Base-by-base conservation (phyloP, 2,329 filamentous ascomycete species). In the Grosmannia serpens region DNA sequence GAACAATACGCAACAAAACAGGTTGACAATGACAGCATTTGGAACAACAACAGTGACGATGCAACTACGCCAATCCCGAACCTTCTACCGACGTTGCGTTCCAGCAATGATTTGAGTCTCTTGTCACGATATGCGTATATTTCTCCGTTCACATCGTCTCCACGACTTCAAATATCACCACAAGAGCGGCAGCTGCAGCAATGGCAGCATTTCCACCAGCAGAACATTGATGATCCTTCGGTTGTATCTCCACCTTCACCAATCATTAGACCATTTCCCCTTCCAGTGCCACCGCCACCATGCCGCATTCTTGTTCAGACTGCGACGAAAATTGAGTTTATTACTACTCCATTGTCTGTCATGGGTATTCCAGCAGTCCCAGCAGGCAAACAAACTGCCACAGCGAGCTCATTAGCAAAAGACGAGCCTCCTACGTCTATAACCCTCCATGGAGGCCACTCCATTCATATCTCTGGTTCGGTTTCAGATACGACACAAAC, bases 241-340 rank as follows among this genome's bases (percentile, higher is more conserved):
- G 24, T 27, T 17, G 5, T 27, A 9, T 29, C 53, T 2, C n/a
- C 31, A 11, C 31, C 56, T 27, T 46, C 33, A n/a, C 11, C 29
- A 22, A 33, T 29, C 13, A 17, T 41, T 13, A 2, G 11, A 41
- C 41, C 20, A n/a, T 8, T 17, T n/a, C n/a, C 41, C n/a, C 41
- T 44, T 6, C 24, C 41, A 0, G 17, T 11, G 15, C 38, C 41
- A 4, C 55, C 31, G 3, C 55, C 26, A 10, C 35, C 57, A 8
- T 27, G 29, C 9, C 55, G 55, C 5, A 62, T 62, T 6, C 22
- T 61, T 20, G 61, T 62, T 20, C 47, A 59, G 56, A 59, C 60
- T 26, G 57, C 51, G 17, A 62, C 56, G 1, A 31, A 38, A 4
- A 44, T 62, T 1, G 59, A 62, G 27, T 58, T 52, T 15, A 29